Evolutionary conservation across 1,284 basidiomycete genomes (phyloP), one percentile per base, ranked within the genome.

Genomic region (Porogramme epimiltina): DNA sequence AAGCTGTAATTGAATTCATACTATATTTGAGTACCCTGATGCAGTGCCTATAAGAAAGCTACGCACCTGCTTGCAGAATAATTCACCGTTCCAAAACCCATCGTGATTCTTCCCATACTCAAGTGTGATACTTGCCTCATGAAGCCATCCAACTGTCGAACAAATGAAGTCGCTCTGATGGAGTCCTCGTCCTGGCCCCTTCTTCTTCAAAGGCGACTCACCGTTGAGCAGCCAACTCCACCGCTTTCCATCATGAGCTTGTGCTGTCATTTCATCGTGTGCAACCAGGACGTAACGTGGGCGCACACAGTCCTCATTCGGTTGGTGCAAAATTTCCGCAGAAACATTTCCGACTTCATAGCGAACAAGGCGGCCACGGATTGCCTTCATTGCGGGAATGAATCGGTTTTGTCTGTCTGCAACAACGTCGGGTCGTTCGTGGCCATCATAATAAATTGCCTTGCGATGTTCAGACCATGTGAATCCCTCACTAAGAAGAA

Each of bases 101-200:
- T 76, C 67, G 43, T 74, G 67, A 60, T 73, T 73, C 52, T 77
- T 77, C 4, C 75, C 72, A 63, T 77, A 75, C 42, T 75, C 68
- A 3, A 77, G 43, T 1, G 52, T 58, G 25, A 54, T 41, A 5
- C 52, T 44, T 34, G 58, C 61, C 3, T 52, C 54, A 15, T 51
- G 26, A 26, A 61, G 25, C 48, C 51, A 52, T 11, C 54, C 59
- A 40, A 55, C 42, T 1, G 54, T 58, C 22, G 51, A 56, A 38
- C 49, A 56, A n/a, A 62, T 60, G 15, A 60, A 39, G 25, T 58
- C 60, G 42, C 58, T 58, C 20, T 46, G 46, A 51, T 62, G 60
- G 8, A 62, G 49, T 3, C 52, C 58, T 3, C 56, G 47, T 1
- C 60, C 70, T 10, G 54, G 59, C 42, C 72, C 73, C 57, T 76